Evolutionary conservation across 108 stramenopile genomes (phyloP), one percentile per base, ranked within the genome.

Genomic region (Thalassiosira profunda): DNA sequence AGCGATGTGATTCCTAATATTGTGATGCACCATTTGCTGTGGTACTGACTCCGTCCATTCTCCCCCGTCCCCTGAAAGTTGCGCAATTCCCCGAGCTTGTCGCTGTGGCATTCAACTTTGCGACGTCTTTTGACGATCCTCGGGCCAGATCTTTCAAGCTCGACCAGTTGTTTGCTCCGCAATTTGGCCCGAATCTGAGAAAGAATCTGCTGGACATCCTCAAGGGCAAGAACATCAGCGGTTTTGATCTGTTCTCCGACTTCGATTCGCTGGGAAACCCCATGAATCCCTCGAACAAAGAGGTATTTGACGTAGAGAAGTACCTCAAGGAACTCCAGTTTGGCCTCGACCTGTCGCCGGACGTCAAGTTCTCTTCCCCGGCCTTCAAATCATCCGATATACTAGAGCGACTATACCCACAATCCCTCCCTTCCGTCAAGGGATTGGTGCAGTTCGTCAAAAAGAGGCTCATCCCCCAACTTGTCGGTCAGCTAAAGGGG

Each of bases 21-120:
- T n/a, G n/a, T n/a, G n/a, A n/a, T n/a, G n/a, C n/a, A n/a, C n/a
- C n/a, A n/a, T n/a, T n/a, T n/a, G n/a, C n/a, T n/a, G n/a, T n/a
- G n/a, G n/a, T n/a, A n/a, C n/a, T n/a, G n/a, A n/a, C n/a, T n/a
- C n/a, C n/a, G n/a, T n/a, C n/a, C n/a, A n/a, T n/a, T n/a, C n/a
- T n/a, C n/a, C n/a, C n/a, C n/a, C n/a, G n/a, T n/a, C n/a, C n/a
- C n/a, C n/a, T n/a, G n/a, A n/a, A n/a, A n/a, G 58, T 70, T 35
- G 69, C 47, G 46, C 33, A 35, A 7, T 70, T 44, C 59, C 48
- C 61, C 11, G 58, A 58, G 11, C 60, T 51, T 37, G 47, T 70
- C 25, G 69, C 69, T 15, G 58, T 70, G 51, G 69, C 69, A 33
- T 70, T 62, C 33, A n/a, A n/a, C n/a, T n/a, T n/a, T n/a, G n/a